Evolutionary conservation across 2,329 filamentous ascomycete genomes (phyloP), one percentile per base, ranked within the genome.

Genomic region (Botrytis deweyae): DNA sequence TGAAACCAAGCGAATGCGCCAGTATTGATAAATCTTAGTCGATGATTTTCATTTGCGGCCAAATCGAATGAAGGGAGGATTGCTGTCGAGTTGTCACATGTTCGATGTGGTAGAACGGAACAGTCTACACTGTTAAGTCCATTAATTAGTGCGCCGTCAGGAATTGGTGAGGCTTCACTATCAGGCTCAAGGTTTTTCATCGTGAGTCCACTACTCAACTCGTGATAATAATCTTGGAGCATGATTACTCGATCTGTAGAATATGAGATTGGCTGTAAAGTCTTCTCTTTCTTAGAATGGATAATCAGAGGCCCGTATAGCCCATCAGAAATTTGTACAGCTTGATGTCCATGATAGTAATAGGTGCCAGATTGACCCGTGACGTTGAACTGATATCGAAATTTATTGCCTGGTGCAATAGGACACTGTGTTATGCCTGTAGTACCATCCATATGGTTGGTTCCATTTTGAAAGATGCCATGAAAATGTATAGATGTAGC

Each of bases 401-500:
- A 91, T 1, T 84, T 88, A 3, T 85, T 83, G 1, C 88, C 89
- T 0, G 91, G 89, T 0, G 88, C 85, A 65, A 94, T 90, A 0
- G 88, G 86, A 75, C 90, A 92, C 79, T 93, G 55, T 87, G 88
- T 14, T 91, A 81, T 76, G 3, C 88, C 90, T 0, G 89, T 85
- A 1, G 91, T 87, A 0, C 92, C 93, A 78, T 95, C 92, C 90
- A 93, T 93, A 73, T 86, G 86, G 74, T 89, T 93, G 0, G 91
- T 92, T 18, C 91, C 91, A 77, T 93, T 93, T 80, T 94, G 92
- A 79, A 89, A 93, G 76, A 95, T 86, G 25, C 93, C 93, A 77
- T 95, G 93, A 81, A 92, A 95, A 80, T 95, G 93, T 8, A 95
- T 85, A 12, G 89, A 87, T 0, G 92, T 81, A 20, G 80, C 87